Conservation (phyloP, 2,329 filamentous ascomycete species). For the Verticillium isaacii region DNA sequence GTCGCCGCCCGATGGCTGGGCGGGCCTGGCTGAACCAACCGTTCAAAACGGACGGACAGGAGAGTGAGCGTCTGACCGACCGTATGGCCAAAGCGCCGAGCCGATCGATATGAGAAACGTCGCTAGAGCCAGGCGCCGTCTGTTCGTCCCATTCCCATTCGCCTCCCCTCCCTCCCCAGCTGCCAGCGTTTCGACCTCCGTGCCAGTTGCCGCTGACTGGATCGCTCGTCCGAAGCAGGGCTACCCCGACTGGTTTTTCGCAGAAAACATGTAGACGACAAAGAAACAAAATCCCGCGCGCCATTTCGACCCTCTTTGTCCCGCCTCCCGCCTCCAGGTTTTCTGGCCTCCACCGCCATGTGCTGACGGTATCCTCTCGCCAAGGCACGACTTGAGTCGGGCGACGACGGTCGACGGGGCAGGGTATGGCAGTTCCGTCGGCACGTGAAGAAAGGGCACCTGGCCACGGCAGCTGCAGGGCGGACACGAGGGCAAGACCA, state of each 20-base stretch:
- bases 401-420: too few species aligned
- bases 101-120: neutral
- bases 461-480: too few species aligned
- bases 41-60: neutral
- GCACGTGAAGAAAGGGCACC: too few species aligned
- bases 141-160: neutral
- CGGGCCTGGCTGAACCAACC: neutral
- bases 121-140: neutral
- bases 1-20: neutral
- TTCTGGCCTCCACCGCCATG: neutral
- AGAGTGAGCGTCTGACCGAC: neutral
- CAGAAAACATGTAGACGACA: neutral
- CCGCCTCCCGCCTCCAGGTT: neutral
- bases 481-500: neutral
- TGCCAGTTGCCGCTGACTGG: neutral
- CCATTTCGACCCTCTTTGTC: neutral
- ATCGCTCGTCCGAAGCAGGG: neutral
- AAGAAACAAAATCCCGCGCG: neutral
- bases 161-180: neutral
- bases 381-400: too few species aligned
- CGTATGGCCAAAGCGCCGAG: neutral
- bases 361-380: neutral
- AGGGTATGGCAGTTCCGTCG: too few species aligned
- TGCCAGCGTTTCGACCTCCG: neutral
- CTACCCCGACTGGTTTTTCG: neutral